Conservation (phyloP, 768 basidiomycete species). For the Auricularia cornea region DNA sequence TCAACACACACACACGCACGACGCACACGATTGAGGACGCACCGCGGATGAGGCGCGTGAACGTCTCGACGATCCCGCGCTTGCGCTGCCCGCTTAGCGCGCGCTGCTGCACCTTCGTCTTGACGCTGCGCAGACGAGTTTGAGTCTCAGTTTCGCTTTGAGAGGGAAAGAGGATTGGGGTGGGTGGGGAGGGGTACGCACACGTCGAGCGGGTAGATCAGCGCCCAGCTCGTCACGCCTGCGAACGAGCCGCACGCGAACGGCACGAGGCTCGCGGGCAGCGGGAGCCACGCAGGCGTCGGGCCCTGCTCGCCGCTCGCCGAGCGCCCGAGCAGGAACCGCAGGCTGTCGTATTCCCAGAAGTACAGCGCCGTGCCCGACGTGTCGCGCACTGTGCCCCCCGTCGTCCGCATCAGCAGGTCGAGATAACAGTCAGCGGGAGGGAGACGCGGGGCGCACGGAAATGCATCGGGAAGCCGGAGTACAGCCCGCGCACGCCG, state of each 20-base stretch:
- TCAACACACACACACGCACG: not conserved
- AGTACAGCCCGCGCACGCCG: conserved; percentile 64
- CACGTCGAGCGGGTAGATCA: conserved; percentile 92
- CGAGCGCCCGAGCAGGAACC: conserved; percentile 72
- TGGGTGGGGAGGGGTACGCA: conserved; percentile 4
- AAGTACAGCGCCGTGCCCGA: conserved; percentile 87
- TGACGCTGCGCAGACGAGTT: conserved; percentile 45
- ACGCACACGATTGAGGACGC: conserved; percentile 10
- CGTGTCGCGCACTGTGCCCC: conserved; percentile 71
- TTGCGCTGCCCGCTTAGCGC: conserved; percentile 71
- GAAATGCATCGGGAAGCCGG: conserved; percentile 83
- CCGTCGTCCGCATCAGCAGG: no score
- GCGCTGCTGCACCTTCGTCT: conserved; percentile 94
- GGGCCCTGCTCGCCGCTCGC: conserved; percentile 72
- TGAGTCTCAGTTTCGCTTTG: no score
- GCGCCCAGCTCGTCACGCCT: conserved; percentile 67
- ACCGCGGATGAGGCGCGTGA: conserved; percentile 77
- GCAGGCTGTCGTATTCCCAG: conserved; percentile 87
- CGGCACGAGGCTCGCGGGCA: conserved; percentile 70
- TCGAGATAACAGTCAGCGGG: not conserved
- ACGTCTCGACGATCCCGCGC: conserved; percentile 64
- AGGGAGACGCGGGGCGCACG: conserved; percentile 33
- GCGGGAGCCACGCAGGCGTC: conserved; percentile 80
- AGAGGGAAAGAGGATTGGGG: conserved; percentile 4
- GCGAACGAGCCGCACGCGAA: conserved; percentile 88